Conservation (phyloP, 2,329 filamentous ascomycete species). For the Rhynchosporium graminicola region DNA sequence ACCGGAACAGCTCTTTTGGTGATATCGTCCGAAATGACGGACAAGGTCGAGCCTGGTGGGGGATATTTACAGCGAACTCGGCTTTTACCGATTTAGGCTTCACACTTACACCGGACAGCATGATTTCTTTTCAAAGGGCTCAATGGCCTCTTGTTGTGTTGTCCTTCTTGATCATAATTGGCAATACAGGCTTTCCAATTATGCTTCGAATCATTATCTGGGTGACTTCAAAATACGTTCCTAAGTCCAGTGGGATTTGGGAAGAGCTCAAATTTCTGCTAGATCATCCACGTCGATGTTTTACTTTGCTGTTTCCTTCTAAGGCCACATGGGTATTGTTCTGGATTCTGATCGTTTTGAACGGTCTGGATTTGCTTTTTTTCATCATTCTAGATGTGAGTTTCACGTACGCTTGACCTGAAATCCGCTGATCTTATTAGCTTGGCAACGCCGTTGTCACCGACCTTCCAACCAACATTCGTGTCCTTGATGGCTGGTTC, state of each 20-base stretch:
- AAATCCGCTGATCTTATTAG: slow-evolving; percentile 44
- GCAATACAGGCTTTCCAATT: slow-evolving; percentile 93
- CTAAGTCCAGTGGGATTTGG: slow-evolving; percentile 70
- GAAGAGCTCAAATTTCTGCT: slow-evolving; percentile 90
- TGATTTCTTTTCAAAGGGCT: slow-evolving; percentile 82
- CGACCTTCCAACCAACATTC: slow-evolving; percentile 67
- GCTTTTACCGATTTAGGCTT: slow-evolving; percentile 96
- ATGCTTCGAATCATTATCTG: slow-evolving; percentile 95
- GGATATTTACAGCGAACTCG: slow-evolving; percentile 82
- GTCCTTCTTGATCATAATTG: slow-evolving; percentile 87
- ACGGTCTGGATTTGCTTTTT: slow-evolving; percentile 82
- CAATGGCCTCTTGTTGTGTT: slow-evolving; percentile 75
- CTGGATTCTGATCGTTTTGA: slow-evolving; percentile 77
- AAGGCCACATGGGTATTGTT: slow-evolving; percentile 96
- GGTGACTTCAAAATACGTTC: slow-evolving; percentile 67
- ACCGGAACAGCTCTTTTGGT: slow-evolving; percentile 62
- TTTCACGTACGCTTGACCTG: slow-evolving; percentile 27
- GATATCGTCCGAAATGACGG: slow-evolving; percentile 61
- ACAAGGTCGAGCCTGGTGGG: slow-evolving; percentile 81
- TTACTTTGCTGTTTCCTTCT: slow-evolving; percentile 89
- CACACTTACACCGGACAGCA: slow-evolving; percentile 88
- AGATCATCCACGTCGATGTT: slow-evolving; percentile 93
- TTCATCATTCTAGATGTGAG: slow-evolving; percentile 89
- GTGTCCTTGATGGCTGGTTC: slow-evolving; percentile 84
- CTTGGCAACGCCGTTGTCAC: slow-evolving; percentile 71